phyloP scores from a whole-genome alignment of 73 alveolate species.

The Tetrahymena thermophila region DNA sequence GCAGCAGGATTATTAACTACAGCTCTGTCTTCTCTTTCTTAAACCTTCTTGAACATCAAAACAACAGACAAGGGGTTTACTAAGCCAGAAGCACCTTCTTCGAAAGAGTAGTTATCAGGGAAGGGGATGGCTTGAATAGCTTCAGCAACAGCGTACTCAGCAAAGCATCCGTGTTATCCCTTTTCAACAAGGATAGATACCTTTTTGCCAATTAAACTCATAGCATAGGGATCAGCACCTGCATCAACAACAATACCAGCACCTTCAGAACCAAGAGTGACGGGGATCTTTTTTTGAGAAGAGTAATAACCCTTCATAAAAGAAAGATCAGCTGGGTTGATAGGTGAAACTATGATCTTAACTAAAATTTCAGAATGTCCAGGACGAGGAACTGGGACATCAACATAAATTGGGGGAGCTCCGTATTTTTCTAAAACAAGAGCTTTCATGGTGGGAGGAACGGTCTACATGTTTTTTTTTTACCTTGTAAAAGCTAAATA shows the following conservation, averaged over 20 bases:
- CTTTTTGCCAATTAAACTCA: constrained; percentile 32
- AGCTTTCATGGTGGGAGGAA: background rate
- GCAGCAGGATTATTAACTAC: constrained; percentile 57
- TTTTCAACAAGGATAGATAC: constrained; percentile 30
- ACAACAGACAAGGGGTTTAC: constrained; percentile 19
- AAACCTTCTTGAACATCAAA: background rate
- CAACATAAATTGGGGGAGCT: background rate
- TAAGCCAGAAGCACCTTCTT: constrained; percentile 22
- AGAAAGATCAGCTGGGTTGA: background rate
- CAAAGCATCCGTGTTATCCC: background rate
- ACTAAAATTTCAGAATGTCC: background rate
- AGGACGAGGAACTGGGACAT: background rate
- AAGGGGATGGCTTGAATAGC: background rate
- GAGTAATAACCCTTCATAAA: background rate
- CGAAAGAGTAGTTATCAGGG: constrained; percentile 17
- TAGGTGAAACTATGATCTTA: background rate
- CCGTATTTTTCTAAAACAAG: background rate
- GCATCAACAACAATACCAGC: constrained; percentile 49
- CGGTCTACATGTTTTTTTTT: background rate
- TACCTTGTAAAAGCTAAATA: background rate
- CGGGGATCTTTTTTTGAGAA: background rate
- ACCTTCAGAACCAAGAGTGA: constrained; percentile 46
- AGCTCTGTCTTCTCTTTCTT: constrained; percentile 27
- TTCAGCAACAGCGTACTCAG: background rate
- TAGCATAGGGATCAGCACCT: constrained; percentile 38